phyloP scores from a whole-genome alignment of 1,139 yeast species.

The Entelexis paramagnoliae region DNA sequence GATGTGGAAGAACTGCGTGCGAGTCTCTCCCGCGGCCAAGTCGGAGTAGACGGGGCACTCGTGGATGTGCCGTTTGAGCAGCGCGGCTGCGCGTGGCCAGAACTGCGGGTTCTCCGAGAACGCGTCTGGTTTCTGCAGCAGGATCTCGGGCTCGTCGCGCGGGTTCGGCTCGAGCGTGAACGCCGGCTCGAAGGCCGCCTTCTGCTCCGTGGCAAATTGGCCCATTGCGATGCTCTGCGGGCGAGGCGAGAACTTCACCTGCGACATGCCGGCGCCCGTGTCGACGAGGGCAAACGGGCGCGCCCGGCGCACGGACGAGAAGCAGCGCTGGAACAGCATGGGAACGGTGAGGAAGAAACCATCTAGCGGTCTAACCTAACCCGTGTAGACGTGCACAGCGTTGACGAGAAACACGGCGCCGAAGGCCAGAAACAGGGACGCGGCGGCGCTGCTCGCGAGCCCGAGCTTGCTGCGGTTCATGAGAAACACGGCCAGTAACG shows the following conservation, averaged over 20 bases:
- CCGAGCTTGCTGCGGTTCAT: constrained; percentile 26
- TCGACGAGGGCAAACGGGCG: constrained; percentile 14
- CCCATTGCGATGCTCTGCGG: constrained; percentile 19
- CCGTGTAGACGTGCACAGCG: constrained; percentile 35
- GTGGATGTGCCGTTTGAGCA: constrained; percentile 31
- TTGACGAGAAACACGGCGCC: constrained; percentile 33
- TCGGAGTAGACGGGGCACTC: constrained; percentile 50
- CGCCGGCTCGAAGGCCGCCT: constrained; percentile 15
- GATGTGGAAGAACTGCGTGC: constrained; percentile 50
- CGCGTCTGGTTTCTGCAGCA: constrained; percentile 17
- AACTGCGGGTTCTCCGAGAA: constrained; percentile 25
- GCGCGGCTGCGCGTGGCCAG: constrained; percentile 28
- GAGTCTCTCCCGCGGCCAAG: constrained; percentile 46
- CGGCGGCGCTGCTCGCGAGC: constrained; percentile 21
- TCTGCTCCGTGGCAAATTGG: constrained; percentile 10
- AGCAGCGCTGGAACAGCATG: constrained; percentile 5
- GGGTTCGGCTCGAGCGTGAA: constrained; percentile 21
- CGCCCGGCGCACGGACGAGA: constrained; percentile 11
- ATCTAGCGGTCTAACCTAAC: constrained; percentile 14
- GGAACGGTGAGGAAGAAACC: background rate
- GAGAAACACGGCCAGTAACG: constrained; percentile 25
- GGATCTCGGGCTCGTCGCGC: constrained; percentile 19
- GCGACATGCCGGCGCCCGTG: constrained; percentile 1
- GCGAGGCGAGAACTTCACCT: constrained; percentile 16
- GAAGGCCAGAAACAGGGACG: constrained; percentile 33